Base-by-base conservation (phyloP, 2,329 filamentous ascomycete species). In the Aspergillus floridensis region DNA sequence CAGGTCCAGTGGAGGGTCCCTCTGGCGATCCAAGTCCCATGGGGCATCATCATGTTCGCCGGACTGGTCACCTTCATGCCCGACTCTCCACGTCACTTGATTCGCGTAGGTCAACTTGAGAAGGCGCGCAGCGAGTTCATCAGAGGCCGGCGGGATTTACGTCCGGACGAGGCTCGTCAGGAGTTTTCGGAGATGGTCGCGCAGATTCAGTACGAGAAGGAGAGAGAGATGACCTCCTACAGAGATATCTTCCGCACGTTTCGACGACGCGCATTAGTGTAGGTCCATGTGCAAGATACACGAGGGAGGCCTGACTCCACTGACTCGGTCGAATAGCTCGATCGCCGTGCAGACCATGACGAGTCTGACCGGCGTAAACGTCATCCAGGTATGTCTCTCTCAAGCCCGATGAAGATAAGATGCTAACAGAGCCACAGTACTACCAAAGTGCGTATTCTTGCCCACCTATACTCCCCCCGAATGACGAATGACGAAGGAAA, bases 331-430 rank as follows among this genome's bases (percentile, higher is more conserved):
- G n/a, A 57, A 24, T 56, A 74, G 72, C 21, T 81, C 80, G 1
- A 81, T 85, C 65, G 79, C 80, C 2, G 83, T 84, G 2, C 83
- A 85, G 70, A 84, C 82, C 2, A 83, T 85, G 80, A 85, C 83
- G 0, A 80, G 77, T 63, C 66, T 85, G 44, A 85, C 83, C 0
- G 83, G 83, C 11, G 81, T 85, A 41, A 85, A 85, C 65, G 83
- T 85, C 1, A 84, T 86, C 41, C 82, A 80, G 67, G 73, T 76
- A 69, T 46, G 68, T 61, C 16, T 16, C 16, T 31, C 12, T 11
- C 31, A 7, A 35, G 5, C 32, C 32, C 12, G 32, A 35, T 35
- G 32, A 14, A 44, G 16, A 19, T 29, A 3, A 2, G 32, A 22
- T 41, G 11, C 41, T 51, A 22, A 48, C 47, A 16, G 49, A 44